Conservation (phyloP, 768 basidiomycete species). For the Boletus rubescentipes region DNA sequence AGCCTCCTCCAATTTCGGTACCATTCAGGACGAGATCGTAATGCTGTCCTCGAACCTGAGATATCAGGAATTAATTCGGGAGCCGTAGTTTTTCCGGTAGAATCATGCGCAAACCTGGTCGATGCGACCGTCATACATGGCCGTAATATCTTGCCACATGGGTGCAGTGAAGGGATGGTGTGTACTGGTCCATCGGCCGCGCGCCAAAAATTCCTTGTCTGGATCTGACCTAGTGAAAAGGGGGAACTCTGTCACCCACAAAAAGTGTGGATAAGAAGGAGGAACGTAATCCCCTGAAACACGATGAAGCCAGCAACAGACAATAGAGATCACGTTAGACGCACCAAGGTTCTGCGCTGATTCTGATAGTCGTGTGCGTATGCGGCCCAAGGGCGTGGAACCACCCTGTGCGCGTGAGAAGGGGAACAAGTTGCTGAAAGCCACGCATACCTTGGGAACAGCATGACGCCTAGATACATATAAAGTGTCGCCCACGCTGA, state of each 20-base stretch:
- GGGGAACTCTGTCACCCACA: constrained; percentile 97
- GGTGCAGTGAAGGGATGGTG: constrained; percentile 98
- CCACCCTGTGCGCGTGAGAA: constrained; percentile 62
- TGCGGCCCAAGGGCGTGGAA: constrained; percentile 75
- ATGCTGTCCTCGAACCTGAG: constrained; percentile 88
- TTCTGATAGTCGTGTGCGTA: constrained; percentile 66
- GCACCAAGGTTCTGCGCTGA: constrained; percentile 63
- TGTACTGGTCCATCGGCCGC: constrained; percentile 87
- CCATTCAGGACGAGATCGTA: constrained; percentile 96
- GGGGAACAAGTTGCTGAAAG: constrained; percentile 1
- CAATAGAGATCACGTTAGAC: constrained; percentile 18
- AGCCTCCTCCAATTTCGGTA: constrained; percentile 91
- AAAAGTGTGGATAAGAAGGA: constrained; percentile 68
- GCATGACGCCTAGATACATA: constrained; percentile 56
- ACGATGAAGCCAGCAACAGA: constrained; percentile 7
- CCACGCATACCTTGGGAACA: constrained; percentile 48
- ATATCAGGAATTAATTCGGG: constrained; percentile 4
- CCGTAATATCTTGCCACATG: constrained; percentile 83
- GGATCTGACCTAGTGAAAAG: constrained; percentile 83
- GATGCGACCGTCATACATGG: constrained; percentile 68
- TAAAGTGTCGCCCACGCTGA: constrained; percentile 53
- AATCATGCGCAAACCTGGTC: constrained; percentile 43
- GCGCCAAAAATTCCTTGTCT: constrained; percentile 84
- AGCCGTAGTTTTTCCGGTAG: neutral
- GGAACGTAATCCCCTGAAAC: constrained; percentile 55